Percentiles rank a stretch among this genome's conserved stretches.
These are phyloP conservation scores for Rhodotorula paludigena DNA, from an alignment of 768 basidiomycete genomes.

Conservation along the genomic window DNA sequence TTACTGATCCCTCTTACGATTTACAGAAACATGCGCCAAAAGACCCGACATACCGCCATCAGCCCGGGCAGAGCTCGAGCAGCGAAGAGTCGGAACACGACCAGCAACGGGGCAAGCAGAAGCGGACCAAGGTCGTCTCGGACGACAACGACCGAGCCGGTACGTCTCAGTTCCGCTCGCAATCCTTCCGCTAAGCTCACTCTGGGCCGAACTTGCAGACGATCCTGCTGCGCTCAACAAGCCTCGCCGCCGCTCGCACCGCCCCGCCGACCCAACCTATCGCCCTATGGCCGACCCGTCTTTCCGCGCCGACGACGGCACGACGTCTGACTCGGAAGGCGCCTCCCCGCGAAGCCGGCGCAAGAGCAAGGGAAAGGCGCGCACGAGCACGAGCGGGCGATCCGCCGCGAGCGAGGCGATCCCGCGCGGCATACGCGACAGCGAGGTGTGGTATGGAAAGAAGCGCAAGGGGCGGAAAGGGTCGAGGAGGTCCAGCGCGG, in stretches of 20 bases:
- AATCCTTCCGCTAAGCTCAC: not conserved
- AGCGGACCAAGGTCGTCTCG: conserved; percentile 11
- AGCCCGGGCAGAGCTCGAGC: conserved; percentile 11
- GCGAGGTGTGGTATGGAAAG: conserved; percentile 35
- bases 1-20: not conserved
- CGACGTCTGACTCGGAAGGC: conserved; percentile 11
- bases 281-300: conserved; percentile 7
- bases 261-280: conserved; percentile 22
- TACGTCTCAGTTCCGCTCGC: not conserved
- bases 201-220: not conserved
- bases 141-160: conserved; percentile 17
- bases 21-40: conserved; percentile 15
- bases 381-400: not conserved
- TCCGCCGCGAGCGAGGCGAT: conserved; percentile 7
- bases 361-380: conserved; percentile 28
- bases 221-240: not conserved
- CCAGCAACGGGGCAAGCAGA: conserved; percentile 10
- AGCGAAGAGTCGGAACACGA: conserved; percentile 28
- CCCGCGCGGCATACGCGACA: conserved; percentile 27
- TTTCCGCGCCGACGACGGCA: conserved; percentile 19
- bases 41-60: conserved; percentile 11
- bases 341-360: not conserved
- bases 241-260: conserved; percentile 9
- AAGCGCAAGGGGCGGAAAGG: conserved; percentile 24
- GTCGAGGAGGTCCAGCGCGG: not conserved